A percentile compares a stretch with the other conserved stretches of the same genome.
Conservation (phyloP, 2,329 filamentous ascomycete genomes). For the Fusarium nodosum region DNA sequence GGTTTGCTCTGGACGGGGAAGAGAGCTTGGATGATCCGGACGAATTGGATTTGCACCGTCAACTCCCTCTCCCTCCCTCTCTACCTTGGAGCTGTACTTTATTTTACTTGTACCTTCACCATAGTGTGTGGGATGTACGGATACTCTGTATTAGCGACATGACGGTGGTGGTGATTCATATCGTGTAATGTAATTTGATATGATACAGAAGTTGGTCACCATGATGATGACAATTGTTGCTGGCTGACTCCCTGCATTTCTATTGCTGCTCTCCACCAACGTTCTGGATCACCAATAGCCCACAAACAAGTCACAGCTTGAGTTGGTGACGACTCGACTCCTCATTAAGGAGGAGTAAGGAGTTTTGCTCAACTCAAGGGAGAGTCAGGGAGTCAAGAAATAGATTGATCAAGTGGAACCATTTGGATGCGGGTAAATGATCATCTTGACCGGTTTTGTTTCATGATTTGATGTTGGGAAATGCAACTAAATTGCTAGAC, state of each 20-base stretch:
- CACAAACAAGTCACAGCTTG: slow-evolving; percentile 28
- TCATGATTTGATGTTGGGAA: slow-evolving; percentile 2
- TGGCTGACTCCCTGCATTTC: slow-evolving; percentile 7
- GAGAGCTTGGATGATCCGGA: slow-evolving; percentile 42
- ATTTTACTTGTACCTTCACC: neutral
- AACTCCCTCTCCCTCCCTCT: slow-evolving; percentile 9
- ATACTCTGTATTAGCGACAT: slow-evolving; percentile 12
- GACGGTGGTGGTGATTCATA: slow-evolving; percentile 20
- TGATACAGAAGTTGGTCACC: slow-evolving; percentile 25
- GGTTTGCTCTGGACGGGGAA: slow-evolving; percentile 43
- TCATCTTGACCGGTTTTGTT: slow-evolving; percentile 17
- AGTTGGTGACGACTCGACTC: slow-evolving; percentile 4
- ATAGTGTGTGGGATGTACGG: neutral
- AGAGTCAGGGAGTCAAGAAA: slow-evolving; percentile 13
- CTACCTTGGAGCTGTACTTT: neutral
- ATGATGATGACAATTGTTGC: slow-evolving; percentile 8
- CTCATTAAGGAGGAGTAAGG: neutral
- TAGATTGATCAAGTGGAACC: slow-evolving; percentile 13
- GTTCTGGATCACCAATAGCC: slow-evolving; percentile 15
- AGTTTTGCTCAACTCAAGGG: neutral
- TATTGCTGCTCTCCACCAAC: slow-evolving; percentile 18
- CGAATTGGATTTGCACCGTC: slow-evolving; percentile 47
- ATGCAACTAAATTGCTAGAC: slow-evolving; percentile 24
- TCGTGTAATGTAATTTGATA: slow-evolving; percentile 17
- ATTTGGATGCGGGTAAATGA: slow-evolving; percentile 19